These are phyloP conservation scores for Starmerella vaccinii DNA, from an alignment of 805 yeast species.

Conservation along the genomic window DNA sequence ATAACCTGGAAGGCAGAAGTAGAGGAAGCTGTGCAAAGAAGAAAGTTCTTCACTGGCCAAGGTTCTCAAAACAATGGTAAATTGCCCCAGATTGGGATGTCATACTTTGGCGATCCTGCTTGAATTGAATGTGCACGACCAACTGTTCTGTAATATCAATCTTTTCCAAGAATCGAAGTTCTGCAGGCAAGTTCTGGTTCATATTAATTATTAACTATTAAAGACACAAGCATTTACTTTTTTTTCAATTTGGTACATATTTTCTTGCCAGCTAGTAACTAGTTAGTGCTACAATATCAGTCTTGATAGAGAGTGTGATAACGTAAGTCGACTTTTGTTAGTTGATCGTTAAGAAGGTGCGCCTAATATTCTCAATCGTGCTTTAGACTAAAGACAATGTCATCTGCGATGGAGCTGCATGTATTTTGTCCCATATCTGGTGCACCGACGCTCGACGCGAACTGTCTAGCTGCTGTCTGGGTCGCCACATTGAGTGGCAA, in stretches of 20 bases:
- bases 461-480: conserved; percentile 30
- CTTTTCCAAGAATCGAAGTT: no score
- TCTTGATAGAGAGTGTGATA: no score
- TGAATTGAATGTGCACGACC: not conserved
- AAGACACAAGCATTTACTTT: no score
- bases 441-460: conserved; percentile 27
- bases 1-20: conserved; percentile 53
- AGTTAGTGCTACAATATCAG: no score
- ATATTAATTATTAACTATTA: no score
- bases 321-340: not conserved
- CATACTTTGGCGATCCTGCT: conserved; percentile 11
- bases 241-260: no score
- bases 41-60: not conserved
- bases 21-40: conserved; percentile 11
- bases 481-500: conserved; percentile 15
- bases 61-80: not conserved
- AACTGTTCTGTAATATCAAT: no score
- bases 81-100: conserved; percentile 15
- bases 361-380: no score
- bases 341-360: no score
- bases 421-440: conserved; percentile 28
- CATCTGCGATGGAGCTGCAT: conserved; percentile 26
- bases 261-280: no score
- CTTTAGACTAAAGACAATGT: no score
- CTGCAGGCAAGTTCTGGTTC: no score